Base-by-base conservation (phyloP, 2,329 filamentous ascomycete genomes). In the Madurella fahalii region DNA sequence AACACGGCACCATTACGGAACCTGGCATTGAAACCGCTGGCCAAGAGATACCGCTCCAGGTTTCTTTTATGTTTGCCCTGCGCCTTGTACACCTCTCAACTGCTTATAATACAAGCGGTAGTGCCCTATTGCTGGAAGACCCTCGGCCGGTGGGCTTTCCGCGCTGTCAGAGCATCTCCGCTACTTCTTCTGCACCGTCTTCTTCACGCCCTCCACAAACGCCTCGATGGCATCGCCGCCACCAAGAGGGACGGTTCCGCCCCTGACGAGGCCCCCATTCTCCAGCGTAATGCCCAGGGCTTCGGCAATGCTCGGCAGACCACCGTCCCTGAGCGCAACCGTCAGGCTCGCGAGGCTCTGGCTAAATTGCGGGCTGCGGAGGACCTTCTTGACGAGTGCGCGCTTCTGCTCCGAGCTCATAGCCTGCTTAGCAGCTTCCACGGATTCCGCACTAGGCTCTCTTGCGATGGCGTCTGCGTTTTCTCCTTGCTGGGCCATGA, bases 151-250 rank as follows among this genome's bases (percentile, higher is more conserved):
- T 25, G 25, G 25, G 25, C 4, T 25, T 25, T 25, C 25, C 4
- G 4, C 25, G 25, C 25, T 7, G 25, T 3, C 25, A 7, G 25
- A 25, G 25, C 25, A 25, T 25, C n/a, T 25, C 25, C 7, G 25
- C 41, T 52, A 58, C 65, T 78, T 72, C 54, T 87, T 81, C 72
- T 89, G 80, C 0, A 91, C 87, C 5, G 83, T 85, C 73, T 83
- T 86, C 78, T 88, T 94, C 46, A 96, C 85, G 2, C 93, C 94
- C 53, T 95, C 83, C 18, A 99, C 80, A 71, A 99, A 99, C 3
- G 89, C 89, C 74, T 95, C 87, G 1, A 99, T 85, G 12, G 93
- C 93, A 64, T 94, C 87, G 5, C 88, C 89, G 50, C 92, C 92
- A 42, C 92, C 93, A 44, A 96, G 72, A 2, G 93, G 92, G 75